Base-by-base conservation (phyloP, 352 stramenopile species). In the Lagenidium sp. region DNA sequence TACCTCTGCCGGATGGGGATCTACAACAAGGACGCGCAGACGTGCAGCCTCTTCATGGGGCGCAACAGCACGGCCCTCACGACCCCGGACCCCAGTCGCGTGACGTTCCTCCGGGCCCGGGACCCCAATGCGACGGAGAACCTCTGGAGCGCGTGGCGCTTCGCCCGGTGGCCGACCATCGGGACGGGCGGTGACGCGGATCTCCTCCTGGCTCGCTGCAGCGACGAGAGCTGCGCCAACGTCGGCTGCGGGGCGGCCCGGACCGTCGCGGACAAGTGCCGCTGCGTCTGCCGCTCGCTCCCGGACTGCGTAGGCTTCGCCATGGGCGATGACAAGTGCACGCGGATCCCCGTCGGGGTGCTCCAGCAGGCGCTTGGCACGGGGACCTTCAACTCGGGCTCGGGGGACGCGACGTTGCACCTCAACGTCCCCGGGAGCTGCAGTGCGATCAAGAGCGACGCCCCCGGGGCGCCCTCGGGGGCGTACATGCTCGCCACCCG, bases 361-460 rank as follows among this genome's bases (percentile, higher is more conserved):
- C 42, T 81, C 43, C 63, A 65, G 11, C 62, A 66, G 47, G 72
- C 58, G 8, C 40, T 84, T 15, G 20, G 44, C 29, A 38, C 48
- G 4, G 45, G 53, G 10, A 57, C 36, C 0, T 67, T 37, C 22
- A 71, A 76, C 41, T 63, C 36, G 20, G 38, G 35, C 8, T 55
- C 35, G 21, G 65, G 65, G 22, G 36, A 34, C 13, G 44, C 42
- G 4, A 47, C 35, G 2, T 44, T 84, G 23, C 60, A 81, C 29
- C 28, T 84, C n/a, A 84, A 84, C 32, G 58, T 79, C 47, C 71
- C 71, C 13, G 47, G 50, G 1, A 79, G 54, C 41, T 84, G 71
- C 43, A 63, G 62, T 16, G 44, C 58, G n/a, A 75, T 84, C 42
- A 84, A 84, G 44, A 18, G 36, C 1, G 56, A 74, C 23, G 52